Percentiles rank a stretch among this genome's conserved stretches.
Conservation (phyloP, 345 rosid species). For the Crucihimalaya himalaica region DNA sequence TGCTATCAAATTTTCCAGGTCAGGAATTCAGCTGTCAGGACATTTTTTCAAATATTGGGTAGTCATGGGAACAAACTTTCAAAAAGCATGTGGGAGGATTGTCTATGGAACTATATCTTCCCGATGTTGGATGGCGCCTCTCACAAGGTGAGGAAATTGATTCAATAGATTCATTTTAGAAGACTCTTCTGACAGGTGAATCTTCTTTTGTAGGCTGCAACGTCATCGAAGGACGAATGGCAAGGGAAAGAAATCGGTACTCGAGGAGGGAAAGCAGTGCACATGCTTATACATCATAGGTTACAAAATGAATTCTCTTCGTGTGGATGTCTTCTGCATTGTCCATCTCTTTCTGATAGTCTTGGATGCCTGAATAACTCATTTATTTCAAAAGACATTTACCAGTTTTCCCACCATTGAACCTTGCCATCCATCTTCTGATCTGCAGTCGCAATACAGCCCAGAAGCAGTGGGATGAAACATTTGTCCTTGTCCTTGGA, state of each 20-base stretch:
- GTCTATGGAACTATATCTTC: constrained; percentile 95
- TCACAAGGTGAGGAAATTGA: constrained; percentile 69
- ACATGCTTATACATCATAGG: constrained; percentile 99
- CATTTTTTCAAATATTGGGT: constrained; percentile 91
- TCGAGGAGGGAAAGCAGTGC: constrained; percentile 94
- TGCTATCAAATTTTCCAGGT: constrained; percentile 53
- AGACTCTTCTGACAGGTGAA: constrained; percentile 25
- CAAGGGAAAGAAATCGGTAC: constrained; percentile 96
- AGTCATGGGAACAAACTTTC: constrained; percentile 95
- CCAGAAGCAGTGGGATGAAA: constrained; percentile 99
- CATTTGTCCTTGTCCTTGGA: constrained; percentile 90
- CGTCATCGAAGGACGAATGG: constrained; percentile 99
- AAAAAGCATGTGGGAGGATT: constrained; percentile 94
- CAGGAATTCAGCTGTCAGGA: constrained; percentile 94
- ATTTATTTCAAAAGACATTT: neutral
- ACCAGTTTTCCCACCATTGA: constrained; percentile 5
- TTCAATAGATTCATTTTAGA: constrained; percentile 8
- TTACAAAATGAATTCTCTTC: constrained; percentile 26
- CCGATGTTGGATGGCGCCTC: constrained; percentile 87
- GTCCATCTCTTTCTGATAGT: constrained; percentile 10
- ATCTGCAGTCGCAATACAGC: constrained; percentile 89
- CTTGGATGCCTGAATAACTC: constrained; percentile 25
- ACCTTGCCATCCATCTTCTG: constrained; percentile 29
- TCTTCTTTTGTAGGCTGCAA: constrained; percentile 73
- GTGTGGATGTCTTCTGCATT: constrained; percentile 14